phyloP scores from a whole-genome alignment of 495 filamentous ascomycete genomes.

The Zalerion maritima region DNA sequence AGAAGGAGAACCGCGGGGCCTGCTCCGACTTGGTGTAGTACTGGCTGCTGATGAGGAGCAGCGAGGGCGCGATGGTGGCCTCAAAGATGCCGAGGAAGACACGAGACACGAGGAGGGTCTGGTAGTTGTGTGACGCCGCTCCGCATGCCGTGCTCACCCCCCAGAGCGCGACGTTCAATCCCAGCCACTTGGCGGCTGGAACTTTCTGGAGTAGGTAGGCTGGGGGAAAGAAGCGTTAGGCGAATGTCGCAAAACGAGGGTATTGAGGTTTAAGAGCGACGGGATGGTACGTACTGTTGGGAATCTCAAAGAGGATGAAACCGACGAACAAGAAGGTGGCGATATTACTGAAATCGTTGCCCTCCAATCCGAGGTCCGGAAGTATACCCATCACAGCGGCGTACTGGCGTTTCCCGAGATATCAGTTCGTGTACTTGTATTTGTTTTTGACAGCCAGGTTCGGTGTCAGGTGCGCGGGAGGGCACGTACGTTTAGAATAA shows the following conservation, averaged over 20 bases:
- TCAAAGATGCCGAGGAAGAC: conserved; percentile 48
- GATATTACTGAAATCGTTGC: conserved; percentile 23
- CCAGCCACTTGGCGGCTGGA: conserved; percentile 43
- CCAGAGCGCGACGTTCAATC: conserved; percentile 39
- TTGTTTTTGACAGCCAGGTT: conserved; percentile 2
- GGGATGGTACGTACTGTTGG: conserved; percentile 14
- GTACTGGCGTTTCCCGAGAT: too few species aligned
- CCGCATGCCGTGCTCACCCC: conserved; percentile 22
- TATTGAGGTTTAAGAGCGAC: too few species aligned
- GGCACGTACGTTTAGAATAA: conserved; percentile 35
- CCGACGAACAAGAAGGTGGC: conserved; percentile 22
- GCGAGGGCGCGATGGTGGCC: conserved; percentile 43
- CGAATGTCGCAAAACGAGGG: neutral
- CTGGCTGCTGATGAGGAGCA: conserved; percentile 36
- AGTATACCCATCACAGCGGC: conserved; percentile 23
- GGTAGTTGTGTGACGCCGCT: conserved; percentile 20
- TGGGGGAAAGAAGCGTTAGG: neutral
- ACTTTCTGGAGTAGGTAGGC: conserved; percentile 32
- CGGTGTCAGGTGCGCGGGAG: conserved; percentile 1
- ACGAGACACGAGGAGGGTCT: conserved; percentile 27
- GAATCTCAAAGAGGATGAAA: conserved; percentile 19
- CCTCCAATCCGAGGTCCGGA: conserved; percentile 16
- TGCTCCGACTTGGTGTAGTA: conserved; percentile 53
- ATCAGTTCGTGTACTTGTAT: too few species aligned
- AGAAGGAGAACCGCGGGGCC: conserved; percentile 46